Evolutionary conservation across 2,329 filamentous ascomycete genomes (phyloP), one percentile per base, ranked within the genome.

Genomic region (Alternaria sp.): DNA sequence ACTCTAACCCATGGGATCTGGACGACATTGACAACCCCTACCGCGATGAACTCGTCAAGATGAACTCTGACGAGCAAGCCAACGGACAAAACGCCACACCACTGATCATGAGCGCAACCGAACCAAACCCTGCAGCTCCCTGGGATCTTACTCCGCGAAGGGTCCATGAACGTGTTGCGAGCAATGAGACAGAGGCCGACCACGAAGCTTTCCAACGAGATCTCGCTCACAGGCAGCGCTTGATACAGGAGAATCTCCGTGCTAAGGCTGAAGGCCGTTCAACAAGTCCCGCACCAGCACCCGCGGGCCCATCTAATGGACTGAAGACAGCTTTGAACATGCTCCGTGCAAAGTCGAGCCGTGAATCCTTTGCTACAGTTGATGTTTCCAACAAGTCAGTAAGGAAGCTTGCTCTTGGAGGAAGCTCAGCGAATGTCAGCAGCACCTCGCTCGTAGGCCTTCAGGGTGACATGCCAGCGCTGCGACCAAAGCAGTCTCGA

Each of bases 161-260:
- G 60, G 78, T 79, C 47, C 86, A 87, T 65, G 81, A 79, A 25
- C 81, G 86, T 43, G 79, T 83, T 59, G 79, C 79, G 52, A 87
- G 85, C 72, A 83, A 81, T 6, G 84, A 84, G 46, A 86, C 83
- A 12, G 81, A 85, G 49, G 82, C 84, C 26, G 88, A 90, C 56
- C 85, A 86, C 5, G 88, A 92, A 56, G 91, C 92, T 26, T 93
- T 94, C 73, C 89, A 90, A 17, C 88, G 86, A 56, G 90, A 93
- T 71, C 85, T 94, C 43, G 91, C 90, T 3, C 87, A 89, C 67
- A 88, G 91, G 15, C 88, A 91, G 58, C 87, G 87, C 28, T 87
- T 90, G 1, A 90, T 94, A 8, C 89, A 92, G 55, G 91, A 94
- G 77, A 90, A 88, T 68, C 81, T 94, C 47, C 91, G 88, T 8